phyloP scores from a whole-genome alignment of 371 early-diverging fungal species.

The Rhizomucor pusillus region DNA sequence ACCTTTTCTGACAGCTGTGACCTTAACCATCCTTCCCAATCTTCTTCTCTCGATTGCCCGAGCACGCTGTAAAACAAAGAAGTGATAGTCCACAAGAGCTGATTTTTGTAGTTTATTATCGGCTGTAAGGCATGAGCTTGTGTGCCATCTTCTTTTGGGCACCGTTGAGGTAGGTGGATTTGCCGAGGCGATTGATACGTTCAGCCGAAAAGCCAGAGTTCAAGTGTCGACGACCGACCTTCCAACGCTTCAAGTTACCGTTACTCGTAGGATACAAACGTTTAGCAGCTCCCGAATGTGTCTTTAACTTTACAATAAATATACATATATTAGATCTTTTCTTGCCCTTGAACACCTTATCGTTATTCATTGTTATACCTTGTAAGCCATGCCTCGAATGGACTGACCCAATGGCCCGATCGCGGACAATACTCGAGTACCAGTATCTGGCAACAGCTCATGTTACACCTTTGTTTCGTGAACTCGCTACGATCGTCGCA shows the following conservation, averaged over 20 bases:
- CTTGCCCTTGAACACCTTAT: too few relatives aligned
- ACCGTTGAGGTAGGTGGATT: slow-evolving; percentile 28
- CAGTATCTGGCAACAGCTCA: slow-evolving; percentile 9
- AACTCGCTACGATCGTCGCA: too few relatives aligned
- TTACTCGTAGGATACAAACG: slow-evolving; percentile 47
- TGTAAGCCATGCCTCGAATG: slow-evolving; percentile 38
- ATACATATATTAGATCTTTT: too few relatives aligned
- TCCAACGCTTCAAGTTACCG: slow-evolving; percentile 52
- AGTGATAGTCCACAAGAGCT: slow-evolving; percentile 3
- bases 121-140: slow-evolving; percentile 43
- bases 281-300: slow-evolving; percentile 53
- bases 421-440: slow-evolving; percentile 15
- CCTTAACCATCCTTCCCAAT: too few relatives aligned
- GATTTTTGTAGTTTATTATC: slow-evolving; percentile 8
- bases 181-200: slow-evolving; percentile 42
- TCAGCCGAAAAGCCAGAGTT: slow-evolving; percentile 42
- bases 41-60: too few relatives aligned
- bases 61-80: slow-evolving; percentile 3
- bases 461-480: too few relatives aligned
- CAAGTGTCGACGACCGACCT: slow-evolving; percentile 49
- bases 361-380: too few relatives aligned
- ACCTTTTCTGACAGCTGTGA: too few relatives aligned
- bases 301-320: slow-evolving; percentile 25
- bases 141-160: slow-evolving; percentile 48
- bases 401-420: slow-evolving; percentile 31